A percentile compares a stretch with the other conserved stretches of the same genome.
phyloP scores from a whole-genome alignment of 768 basidiomycete genomes.

The Rhodotorula graminis region DNA sequence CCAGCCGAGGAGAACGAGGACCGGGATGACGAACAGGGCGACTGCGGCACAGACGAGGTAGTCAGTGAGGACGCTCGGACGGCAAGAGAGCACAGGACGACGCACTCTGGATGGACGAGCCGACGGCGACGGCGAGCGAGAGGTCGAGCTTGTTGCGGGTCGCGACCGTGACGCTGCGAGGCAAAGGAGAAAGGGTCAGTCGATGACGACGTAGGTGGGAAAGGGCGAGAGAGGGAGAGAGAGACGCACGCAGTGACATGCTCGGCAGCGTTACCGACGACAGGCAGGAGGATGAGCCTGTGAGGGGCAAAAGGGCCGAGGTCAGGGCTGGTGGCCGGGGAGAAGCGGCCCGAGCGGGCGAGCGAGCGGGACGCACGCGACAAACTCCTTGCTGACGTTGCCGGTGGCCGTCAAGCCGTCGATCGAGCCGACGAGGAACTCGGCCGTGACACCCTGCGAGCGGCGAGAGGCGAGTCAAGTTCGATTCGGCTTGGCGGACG shows the following conservation, averaged over 20 bases:
- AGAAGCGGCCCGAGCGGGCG: too few species aligned
- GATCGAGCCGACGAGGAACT: conserved; percentile 69
- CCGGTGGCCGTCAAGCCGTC: conserved; percentile 61
- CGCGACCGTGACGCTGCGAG: conserved; percentile 70
- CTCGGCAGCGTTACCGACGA: conserved; percentile 80
- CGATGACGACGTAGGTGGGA: too few species aligned
- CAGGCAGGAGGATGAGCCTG: conserved; percentile 74
- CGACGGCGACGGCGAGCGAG: conserved; percentile 82
- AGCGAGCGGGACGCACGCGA: conserved; percentile 51
- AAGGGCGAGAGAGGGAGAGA: not conserved
- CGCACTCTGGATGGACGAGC: conserved; percentile 43
- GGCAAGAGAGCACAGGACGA: too few species aligned
- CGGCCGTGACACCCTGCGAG: conserved; percentile 56
- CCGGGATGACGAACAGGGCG: conserved; percentile 6
- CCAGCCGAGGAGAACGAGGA: conserved; percentile 69
- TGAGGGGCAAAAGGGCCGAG: too few species aligned
- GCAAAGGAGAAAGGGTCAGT: too few species aligned
- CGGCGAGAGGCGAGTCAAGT: not conserved
- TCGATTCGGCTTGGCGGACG: too few species aligned
- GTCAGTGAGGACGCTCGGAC: too few species aligned
- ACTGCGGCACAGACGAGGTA: not conserved
- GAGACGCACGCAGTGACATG: not conserved
- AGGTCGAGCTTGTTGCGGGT: conserved; percentile 80
- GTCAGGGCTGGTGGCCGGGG: too few species aligned
- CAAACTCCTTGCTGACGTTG: conserved; percentile 68